These are phyloP conservation scores for Aspergillus hortae DNA, from an alignment of 2,329 filamentous ascomycete species.

Conservation along the genomic window DNA sequence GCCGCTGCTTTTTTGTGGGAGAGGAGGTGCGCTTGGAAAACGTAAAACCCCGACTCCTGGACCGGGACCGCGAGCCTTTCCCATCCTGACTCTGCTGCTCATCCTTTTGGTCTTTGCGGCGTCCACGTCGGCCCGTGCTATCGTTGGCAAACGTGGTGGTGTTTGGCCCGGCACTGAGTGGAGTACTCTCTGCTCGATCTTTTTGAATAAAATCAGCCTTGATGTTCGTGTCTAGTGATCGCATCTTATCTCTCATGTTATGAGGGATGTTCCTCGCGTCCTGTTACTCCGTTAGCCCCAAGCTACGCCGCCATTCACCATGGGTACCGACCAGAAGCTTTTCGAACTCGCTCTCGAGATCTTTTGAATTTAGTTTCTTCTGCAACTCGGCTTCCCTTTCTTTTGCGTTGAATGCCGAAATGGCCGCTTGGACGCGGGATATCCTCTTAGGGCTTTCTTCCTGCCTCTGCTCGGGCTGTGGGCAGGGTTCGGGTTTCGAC, in stretches of 20 bases:
- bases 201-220: slow-evolving; percentile 95
- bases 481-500: slow-evolving; percentile 34
- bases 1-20: slow-evolving; percentile 70
- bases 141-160: slow-evolving; percentile 22
- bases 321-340: slow-evolving; percentile 52
- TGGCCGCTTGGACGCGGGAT: slow-evolving; percentile 60
- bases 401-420: slow-evolving; percentile 60
- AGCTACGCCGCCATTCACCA: too few species aligned
- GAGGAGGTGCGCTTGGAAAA: slow-evolving; percentile 68
- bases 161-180: slow-evolving; percentile 39
- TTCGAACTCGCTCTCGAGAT: slow-evolving; percentile 62
- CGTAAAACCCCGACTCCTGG: slow-evolving; percentile 74
- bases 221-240: slow-evolving; percentile 79
- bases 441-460: slow-evolving; percentile 44
- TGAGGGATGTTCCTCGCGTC: slow-evolving; percentile 91
- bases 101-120: slow-evolving; percentile 41
- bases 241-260: slow-evolving; percentile 92
- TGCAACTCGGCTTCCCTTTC: slow-evolving; percentile 44
- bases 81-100: slow-evolving; percentile 41
- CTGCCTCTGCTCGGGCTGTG: slow-evolving; percentile 23
- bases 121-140: slow-evolving; percentile 34
- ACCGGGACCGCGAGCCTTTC: slow-evolving; percentile 46
- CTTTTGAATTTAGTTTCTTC: slow-evolving; percentile 48
- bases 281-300: slow-evolving; percentile 41
- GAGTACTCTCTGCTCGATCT: slow-evolving; percentile 68